Evolutionary conservation across 345 rosid genomes (phyloP), one percentile per base, ranked within the genome.

Genomic region (Murraya koenigii): DNA sequence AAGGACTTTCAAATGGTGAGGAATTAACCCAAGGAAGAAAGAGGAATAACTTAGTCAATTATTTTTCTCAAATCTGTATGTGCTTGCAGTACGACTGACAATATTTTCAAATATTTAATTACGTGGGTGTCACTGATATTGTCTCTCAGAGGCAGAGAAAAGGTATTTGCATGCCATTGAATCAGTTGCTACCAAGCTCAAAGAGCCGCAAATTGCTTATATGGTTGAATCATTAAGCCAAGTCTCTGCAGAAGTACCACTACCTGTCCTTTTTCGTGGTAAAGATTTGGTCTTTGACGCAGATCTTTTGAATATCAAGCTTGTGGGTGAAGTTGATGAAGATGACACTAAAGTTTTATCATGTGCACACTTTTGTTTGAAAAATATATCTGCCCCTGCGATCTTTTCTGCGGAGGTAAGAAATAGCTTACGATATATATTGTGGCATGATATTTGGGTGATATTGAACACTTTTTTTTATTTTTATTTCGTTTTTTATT

Each of bases 351-450:
- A 89, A 67, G 75, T 64, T 76, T 73, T 88, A 71, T 80, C 68
- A 39, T 93, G 99, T 65, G 86, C 89, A 71, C 83, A 86, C 81
- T 91, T 93, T 65, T 93, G 85, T 86, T 73, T 30, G 47, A 81
- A 88, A 64, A 89, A 78, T 71, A 92, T 84, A 84, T 73, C 90
- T 64, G 61, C 81, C 59, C 26, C 87, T n/a, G 65, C 75, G 10
- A 78, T 69, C 15, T 75, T 81, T 72, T 90, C 90, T 78, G 84
- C 85, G 20, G 96, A 93, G 94, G 98, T 95, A 85, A 87, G 60
- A 61, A 71, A 77, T 39, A 79, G 33, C 55, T 13, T 28, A 64
- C 54, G 56, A 35, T 66, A 75, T 62, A 61, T 75, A 32, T 17
- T 22, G 23, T 71, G 39, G 19, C n/a, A n/a, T 54, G 28, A 20